Base-by-base conservation (phyloP, 306 rosid genomes). In the Canavalia gladiata region DNA sequence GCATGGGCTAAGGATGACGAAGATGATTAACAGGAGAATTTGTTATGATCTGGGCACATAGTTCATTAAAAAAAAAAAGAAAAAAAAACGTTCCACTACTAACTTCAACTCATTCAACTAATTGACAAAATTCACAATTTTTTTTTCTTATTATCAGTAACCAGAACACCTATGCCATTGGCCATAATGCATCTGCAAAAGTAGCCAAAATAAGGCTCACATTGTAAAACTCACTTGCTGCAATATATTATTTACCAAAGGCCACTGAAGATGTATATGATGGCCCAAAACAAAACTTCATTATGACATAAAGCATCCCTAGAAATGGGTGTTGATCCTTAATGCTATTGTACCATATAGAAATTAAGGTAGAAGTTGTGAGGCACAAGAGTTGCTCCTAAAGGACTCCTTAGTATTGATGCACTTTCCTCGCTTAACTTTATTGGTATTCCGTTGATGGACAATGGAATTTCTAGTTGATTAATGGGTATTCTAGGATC, bases 331-430 rank as follows among this genome's bases (percentile, higher is more conserved):
- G 86, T 74, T 28, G 90, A 87, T 76, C 87, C 89, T 80, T 54
- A 85, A 72, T 85, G 88, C 97, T 91, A 91, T 87, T 88, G 88
- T 84, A 96, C 97, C 81, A 96, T 77, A 64, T 94, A 90, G 55
- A 98, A 96, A 88, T 96, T 93, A 78, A 96, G 92, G 88, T 93
- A 93, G 73, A 96, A 86, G 85, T 91, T 93, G 85, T 96, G 99
- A 84, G 99, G 99, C 88, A 93, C 91, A 76, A 96, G 85, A 78
- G 87, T 92, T 77, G 99, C 97, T 86, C 99, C 99, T 70, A 96
- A 91, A 85, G 93, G 96, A 87, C 97, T 90, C 98, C 93, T 96
- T 50, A 96, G 86, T 68, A 92, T 80, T 81, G 90, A 96, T 25
- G 92, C 90, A 84, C 92, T 93, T 87, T 96, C 98, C 82, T 98